Percentiles rank a stretch among this genome's conserved stretches.
Conservation (phyloP, 441 rosid genomes). For the Populus hybrid region DNA sequence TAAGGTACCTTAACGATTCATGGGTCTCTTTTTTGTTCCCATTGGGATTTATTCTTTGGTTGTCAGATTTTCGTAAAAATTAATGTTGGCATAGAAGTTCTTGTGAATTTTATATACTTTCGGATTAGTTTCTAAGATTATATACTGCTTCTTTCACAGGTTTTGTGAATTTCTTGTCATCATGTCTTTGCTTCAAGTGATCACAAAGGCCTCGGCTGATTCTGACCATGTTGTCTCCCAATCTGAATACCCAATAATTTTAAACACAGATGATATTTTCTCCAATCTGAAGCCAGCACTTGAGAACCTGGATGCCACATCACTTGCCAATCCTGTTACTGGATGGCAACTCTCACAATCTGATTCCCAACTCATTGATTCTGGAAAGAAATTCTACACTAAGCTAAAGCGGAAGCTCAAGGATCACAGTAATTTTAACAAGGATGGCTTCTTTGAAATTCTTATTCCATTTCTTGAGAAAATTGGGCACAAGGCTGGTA, state of each 20-base stretch:
- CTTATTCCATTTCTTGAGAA: constrained; percentile 57
- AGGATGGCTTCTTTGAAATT: constrained; percentile 41
- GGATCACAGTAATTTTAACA: constrained; percentile 44
- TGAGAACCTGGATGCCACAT: constrained; percentile 40
- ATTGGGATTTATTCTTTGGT: too few species aligned
- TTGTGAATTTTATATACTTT: neutral
- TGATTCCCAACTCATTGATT: constrained; percentile 49
- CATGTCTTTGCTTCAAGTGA: constrained; percentile 84
- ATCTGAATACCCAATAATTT: constrained; percentile 53
- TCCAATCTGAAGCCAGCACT: constrained; percentile 57
- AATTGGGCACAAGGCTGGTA: constrained; percentile 37
- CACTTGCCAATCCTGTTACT: constrained; percentile 51
- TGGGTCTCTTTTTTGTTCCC: too few species aligned
- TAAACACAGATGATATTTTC: constrained; percentile 50
- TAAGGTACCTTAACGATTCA: too few species aligned
- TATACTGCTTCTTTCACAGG: neutral
- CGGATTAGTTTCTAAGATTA: neutral
- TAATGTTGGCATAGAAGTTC: too few species aligned
- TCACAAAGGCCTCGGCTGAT: constrained; percentile 50
- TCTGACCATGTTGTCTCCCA: constrained; percentile 26
- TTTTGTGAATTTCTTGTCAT: constrained; percentile 2
- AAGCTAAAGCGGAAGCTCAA: constrained; percentile 59
- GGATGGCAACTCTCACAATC: constrained; percentile 57
- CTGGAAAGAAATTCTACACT: constrained; percentile 40
- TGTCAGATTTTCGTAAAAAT: too few species aligned